A percentile compares a stretch with the other conserved stretches of the same genome.
Conservation (phyloP, 176 grass and related monocot species). For the Oryza nivara region DNA sequence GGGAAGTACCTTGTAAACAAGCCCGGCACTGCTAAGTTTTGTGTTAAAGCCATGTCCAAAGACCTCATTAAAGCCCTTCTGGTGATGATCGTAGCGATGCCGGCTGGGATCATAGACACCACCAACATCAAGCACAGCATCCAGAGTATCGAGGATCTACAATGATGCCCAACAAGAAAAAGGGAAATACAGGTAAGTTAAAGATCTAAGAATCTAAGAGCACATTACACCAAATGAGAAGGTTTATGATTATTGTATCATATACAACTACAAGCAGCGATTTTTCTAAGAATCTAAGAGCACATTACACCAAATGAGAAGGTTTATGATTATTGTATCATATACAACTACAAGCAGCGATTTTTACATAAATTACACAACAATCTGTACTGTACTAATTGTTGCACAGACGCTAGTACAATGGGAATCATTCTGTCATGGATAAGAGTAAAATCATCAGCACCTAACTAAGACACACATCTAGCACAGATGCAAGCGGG, state of each 20-base stretch:
- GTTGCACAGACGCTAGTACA: neutral
- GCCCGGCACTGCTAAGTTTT: constrained; percentile 98
- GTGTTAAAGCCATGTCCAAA: constrained; percentile 96
- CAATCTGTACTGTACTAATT: neutral
- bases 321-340: neutral
- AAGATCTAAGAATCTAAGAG: neutral
- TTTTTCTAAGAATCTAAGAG: neutral
- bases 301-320: neutral
- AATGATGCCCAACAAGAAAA: constrained; percentile 21
- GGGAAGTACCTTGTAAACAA: constrained; percentile 88
- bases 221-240: neutral
- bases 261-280: neutral
- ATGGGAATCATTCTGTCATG: neutral
- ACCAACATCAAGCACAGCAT: constrained; percentile 96
- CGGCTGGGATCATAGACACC: constrained; percentile 85
- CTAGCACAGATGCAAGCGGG: neutral
- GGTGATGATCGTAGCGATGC: constrained; percentile 93
- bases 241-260: neutral
- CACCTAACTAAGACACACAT: neutral
- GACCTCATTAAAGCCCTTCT: constrained; percentile 88
- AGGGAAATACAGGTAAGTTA: neutral
- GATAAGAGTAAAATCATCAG: neutral
- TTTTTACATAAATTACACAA: neutral
- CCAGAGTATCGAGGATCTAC: constrained; percentile 82
- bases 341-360: neutral